Percentiles rank a stretch among this genome's conserved stretches.
Evolutionary conservation across 768 basidiomycete genomes (phyloP).

Genomic region (Hortiboletus campestris): DNA sequence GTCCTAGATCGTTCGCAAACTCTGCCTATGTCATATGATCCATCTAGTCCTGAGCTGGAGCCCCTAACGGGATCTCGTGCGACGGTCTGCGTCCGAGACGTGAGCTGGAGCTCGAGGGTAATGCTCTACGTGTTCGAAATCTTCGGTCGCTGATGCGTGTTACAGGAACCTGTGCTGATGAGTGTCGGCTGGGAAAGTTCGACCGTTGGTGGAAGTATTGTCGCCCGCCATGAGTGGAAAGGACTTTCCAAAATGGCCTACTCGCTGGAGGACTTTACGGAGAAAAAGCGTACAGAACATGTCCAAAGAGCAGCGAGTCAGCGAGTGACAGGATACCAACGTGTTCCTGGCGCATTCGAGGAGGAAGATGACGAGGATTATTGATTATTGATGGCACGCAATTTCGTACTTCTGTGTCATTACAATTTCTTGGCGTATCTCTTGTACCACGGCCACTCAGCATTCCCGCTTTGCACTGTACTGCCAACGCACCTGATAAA

Average conservation of each 20-base stretch:
- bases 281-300: slow-evolving; percentile 45
- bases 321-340: slow-evolving; percentile 10
- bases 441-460: neutral
- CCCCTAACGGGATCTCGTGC: slow-evolving; percentile 27
- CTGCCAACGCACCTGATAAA: neutral
- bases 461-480: neutral
- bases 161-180: slow-evolving; percentile 84
- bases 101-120: slow-evolving; percentile 91
- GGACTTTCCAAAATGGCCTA: slow-evolving; percentile 73
- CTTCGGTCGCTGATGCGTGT: neutral
- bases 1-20: slow-evolving; percentile 78
- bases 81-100: slow-evolving; percentile 78
- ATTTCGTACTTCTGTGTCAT: too few species aligned
- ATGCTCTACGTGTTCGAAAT: neutral
- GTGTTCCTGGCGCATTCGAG: slow-evolving; percentile 30
- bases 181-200: slow-evolving; percentile 84
- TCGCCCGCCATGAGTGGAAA: slow-evolving; percentile 97
- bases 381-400: neutral
- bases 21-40: slow-evolving; percentile 67
- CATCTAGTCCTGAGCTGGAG: slow-evolving; percentile 58
- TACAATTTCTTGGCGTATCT: neutral
- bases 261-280: slow-evolving; percentile 71
- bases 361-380: slow-evolving; percentile 20
- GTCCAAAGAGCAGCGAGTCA: slow-evolving; percentile 18
- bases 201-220: slow-evolving; percentile 58